These are phyloP conservation scores for Balakata baccata DNA, from an alignment of 345 rosid genomes.

Conservation along the genomic window DNA sequence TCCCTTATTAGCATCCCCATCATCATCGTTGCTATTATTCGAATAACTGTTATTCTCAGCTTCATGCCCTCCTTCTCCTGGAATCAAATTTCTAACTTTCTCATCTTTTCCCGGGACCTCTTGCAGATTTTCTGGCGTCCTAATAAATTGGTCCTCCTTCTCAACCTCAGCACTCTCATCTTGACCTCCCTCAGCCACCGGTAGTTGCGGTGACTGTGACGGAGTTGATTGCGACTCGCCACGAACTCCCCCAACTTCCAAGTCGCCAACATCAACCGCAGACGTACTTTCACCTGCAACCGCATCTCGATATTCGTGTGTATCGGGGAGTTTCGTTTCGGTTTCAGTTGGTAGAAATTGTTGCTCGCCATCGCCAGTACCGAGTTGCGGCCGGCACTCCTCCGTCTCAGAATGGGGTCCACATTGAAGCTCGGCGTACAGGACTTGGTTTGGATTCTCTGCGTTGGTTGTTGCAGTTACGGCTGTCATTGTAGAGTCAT, in stretches of 20 bases:
- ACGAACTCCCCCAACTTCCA: conserved; percentile 1
- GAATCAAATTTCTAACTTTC: conserved; percentile 5
- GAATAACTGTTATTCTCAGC: not conserved
- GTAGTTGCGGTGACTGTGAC: conserved; percentile 1
- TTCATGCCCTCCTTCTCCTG: not conserved
- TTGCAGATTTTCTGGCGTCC: not conserved
- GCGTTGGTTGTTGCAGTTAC: not conserved
- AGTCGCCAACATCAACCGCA: not conserved
- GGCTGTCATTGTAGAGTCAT: conserved; percentile 7
- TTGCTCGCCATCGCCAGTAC: conserved; percentile 12
- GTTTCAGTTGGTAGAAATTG: conserved; percentile 7
- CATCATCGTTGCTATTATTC: conserved; percentile 10
- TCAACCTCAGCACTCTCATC: conserved; percentile 4
- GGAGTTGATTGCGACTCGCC: not conserved
- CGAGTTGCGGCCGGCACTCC: not conserved
- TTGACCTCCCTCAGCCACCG: conserved; percentile 5
- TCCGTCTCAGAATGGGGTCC: conserved; percentile 15
- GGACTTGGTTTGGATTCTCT: not conserved
- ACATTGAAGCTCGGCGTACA: conserved; percentile 17
- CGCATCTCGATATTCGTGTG: conserved; percentile 10
- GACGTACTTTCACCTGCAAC: conserved; percentile 5
- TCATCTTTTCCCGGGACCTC: conserved; percentile 3
- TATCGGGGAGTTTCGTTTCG: conserved; percentile 6
- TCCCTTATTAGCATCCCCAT: not conserved
- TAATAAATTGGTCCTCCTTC: not conserved